Conservation (phyloP, 225 moss, liverwort and hornwort species). For the Marchantia polymorpha region DNA sequence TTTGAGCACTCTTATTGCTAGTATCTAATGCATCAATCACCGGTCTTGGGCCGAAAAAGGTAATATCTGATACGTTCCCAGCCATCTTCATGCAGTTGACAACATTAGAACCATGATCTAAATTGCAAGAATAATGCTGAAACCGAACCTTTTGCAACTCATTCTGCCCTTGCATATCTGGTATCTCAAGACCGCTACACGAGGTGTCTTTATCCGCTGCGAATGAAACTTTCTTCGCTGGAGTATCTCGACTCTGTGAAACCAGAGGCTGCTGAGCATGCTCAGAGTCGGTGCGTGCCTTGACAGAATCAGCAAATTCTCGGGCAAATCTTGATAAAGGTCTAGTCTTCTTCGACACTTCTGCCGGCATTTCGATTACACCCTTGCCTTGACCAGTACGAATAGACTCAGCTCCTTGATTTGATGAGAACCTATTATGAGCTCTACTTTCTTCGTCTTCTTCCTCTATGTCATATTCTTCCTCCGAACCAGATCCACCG, state of each 20-base stretch:
- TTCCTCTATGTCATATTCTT: conserved; percentile 20
- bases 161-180: neutral
- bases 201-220: neutral
- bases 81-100: neutral
- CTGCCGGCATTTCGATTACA: neutral
- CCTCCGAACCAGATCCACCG: neutral
- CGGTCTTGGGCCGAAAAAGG: neutral
- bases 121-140: neutral
- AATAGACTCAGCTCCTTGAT: neutral
- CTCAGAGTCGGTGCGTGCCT: conserved; percentile 5
- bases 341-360: conserved; percentile 4
- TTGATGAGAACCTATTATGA: neutral
- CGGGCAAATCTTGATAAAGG: conserved; percentile 37
- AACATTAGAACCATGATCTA: neutral
- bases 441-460: conserved; percentile 9
- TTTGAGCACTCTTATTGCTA: neutral
- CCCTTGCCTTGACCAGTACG: neutral
- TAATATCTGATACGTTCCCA: neutral
- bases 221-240: neutral
- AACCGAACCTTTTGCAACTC: conserved; percentile 8
- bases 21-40: neutral
- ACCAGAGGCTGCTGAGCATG: neutral
- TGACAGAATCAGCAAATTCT: conserved; percentile 18
- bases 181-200: conserved; percentile 13
- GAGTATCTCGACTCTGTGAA: neutral